These are phyloP conservation scores for Ganoderma sinense DNA, from an alignment of 1,284 basidiomycete species.

Conservation along the genomic window DNA sequence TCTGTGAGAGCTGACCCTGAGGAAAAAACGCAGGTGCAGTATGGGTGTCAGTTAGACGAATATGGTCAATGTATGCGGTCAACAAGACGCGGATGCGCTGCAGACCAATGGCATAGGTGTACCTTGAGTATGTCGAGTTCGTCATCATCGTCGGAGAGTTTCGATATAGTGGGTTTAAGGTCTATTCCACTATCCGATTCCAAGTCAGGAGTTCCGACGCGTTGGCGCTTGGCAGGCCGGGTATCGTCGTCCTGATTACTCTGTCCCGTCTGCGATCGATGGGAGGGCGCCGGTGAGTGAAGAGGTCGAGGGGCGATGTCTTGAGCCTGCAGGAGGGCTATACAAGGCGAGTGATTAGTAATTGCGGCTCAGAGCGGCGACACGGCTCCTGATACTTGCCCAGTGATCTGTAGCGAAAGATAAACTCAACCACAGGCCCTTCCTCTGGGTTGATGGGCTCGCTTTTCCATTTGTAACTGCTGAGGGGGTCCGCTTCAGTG, in stretches of 20 bases:
- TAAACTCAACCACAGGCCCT: neutral
- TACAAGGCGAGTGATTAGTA: neutral
- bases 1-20: neutral
- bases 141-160: neutral
- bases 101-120: neutral
- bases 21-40: too few relatives aligned
- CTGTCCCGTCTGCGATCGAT: neutral
- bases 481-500: neutral
- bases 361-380: neutral
- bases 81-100: neutral
- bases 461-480: neutral
- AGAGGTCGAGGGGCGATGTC: conserved; percentile 1
- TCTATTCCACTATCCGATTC: neutral
- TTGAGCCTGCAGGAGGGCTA: conserved; percentile 13
- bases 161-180: neutral
- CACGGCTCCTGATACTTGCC: neutral
- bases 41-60: neutral
- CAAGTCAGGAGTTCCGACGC: neutral
- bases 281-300: neutral
- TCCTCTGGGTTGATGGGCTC: neutral
- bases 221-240: neutral
- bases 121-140: neutral
- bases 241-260: neutral
- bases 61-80: too few relatives aligned
- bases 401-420: conserved; percentile 12